Evolutionary conservation across 2,329 filamentous ascomycete species (phyloP).

Genomic region (Thielaviopsis populi): DNA sequence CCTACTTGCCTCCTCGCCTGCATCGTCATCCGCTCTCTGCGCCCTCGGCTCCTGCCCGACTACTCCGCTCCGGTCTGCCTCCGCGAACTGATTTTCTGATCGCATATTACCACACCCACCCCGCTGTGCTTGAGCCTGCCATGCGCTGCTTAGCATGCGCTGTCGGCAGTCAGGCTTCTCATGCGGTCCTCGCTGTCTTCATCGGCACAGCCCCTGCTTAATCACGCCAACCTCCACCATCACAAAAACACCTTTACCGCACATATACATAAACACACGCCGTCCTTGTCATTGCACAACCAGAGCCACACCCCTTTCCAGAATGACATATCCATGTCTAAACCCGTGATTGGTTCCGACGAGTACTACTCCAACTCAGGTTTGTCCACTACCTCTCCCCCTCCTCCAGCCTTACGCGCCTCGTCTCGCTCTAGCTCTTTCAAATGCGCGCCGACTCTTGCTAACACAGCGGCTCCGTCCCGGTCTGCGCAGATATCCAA

Average conservation of each 20-base stretch:
- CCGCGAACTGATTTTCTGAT: background rate
- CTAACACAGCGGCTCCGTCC: slow-evolving; percentile 18
- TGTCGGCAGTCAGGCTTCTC: slow-evolving; percentile 14
- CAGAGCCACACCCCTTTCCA: background rate
- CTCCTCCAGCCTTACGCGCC: background rate
- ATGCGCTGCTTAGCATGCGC: slow-evolving; percentile 17
- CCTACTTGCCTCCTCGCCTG: no score
- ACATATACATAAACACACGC: background rate
- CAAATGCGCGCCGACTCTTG: background rate
- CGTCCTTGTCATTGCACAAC: background rate
- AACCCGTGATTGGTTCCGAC: slow-evolving; percentile 22
- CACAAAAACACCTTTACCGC: background rate
- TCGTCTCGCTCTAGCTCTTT: background rate
- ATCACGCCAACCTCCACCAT: background rate
- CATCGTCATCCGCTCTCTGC: no score
- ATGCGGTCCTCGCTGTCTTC: slow-evolving; percentile 16
- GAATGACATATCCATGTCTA: slow-evolving; percentile 15
- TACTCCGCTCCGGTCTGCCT: background rate
- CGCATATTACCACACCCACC: background rate
- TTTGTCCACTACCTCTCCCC: slow-evolving; percentile 21
- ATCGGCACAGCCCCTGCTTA: slow-evolving; percentile 13
- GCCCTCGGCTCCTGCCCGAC: background rate
- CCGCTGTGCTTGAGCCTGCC: slow-evolving; percentile 6
- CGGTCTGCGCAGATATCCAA: slow-evolving; percentile 47
- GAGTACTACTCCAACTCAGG: slow-evolving; percentile 47